Base-by-base conservation (phyloP, 768 basidiomycete genomes). In the Lactifluus echinatus region DNA sequence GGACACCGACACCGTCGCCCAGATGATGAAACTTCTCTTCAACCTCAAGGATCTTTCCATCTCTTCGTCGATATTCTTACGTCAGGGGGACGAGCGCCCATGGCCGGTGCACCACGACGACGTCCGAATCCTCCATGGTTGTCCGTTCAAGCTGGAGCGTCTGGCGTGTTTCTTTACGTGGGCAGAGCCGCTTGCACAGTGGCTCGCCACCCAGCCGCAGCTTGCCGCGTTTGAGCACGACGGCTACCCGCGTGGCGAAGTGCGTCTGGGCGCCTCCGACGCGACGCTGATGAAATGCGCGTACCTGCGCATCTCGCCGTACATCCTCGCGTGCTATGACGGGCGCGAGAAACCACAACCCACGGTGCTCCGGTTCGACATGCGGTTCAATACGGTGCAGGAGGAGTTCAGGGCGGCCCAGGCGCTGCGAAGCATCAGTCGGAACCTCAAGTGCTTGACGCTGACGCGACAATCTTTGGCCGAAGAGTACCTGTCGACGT, bases 41-140 rank as follows among this genome's bases (percentile, higher is more conserved):
- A 59, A 60, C 24, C 60, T 61, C 19, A 60, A 46, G 7, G 60
- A 61, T 36, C 60, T 61, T 2, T 59, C 51, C 19, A 61, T 61
- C 31, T 44, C 50, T 5, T 0, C n/a, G 5, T 59, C 60, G 4
- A 26, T 19, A 4, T 19, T 28, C n/a, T 0, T 15, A 2, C 49
- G 33, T 6, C 24, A 5, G 17, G 3, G 26, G 14, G 48, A 19
- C 8, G 21, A 39, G 48, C 45, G 53, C 7, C 28, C 31, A 14
- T 59, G 60, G 60, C 51, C 55, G 2, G 45, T 60, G 17, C 29
- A 40, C 19, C 46, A 50, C 36, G 37, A 53, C 28, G 47, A 54
- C 42, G 26, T 59, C 6, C 52, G 40, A 4, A 45, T 61, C 8
- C 57, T 61, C 2, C 14, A 54, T 23, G 57, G 23, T 2, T 53